These are phyloP conservation scores for Aquilaria malaccensis DNA, from an alignment of 345 rosid genomes.

Conservation along the genomic window DNA sequence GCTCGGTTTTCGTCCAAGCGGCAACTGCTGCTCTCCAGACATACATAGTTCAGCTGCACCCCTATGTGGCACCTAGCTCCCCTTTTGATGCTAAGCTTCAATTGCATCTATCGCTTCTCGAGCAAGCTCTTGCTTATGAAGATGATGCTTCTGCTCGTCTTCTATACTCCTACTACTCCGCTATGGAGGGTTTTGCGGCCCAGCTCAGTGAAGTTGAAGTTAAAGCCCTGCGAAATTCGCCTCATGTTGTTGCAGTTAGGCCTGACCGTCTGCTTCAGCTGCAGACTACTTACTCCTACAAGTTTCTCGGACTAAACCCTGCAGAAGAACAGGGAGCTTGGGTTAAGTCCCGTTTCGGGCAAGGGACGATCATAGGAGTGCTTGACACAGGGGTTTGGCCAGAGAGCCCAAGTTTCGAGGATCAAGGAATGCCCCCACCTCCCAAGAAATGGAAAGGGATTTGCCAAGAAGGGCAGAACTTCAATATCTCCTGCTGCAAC, in stretches of 20 bases:
- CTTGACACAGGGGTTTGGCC: constrained; percentile 96
- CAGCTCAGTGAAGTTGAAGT: constrained; percentile 55
- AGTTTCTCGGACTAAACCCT: constrained; percentile 65
- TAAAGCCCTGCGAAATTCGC: constrained; percentile 31
- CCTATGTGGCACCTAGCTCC: constrained; percentile 32
- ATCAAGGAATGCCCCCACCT: constrained; percentile 53
- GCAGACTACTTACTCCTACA: constrained; percentile 83
- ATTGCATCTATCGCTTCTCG: constrained; percentile 71
- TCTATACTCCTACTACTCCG: constrained; percentile 78
- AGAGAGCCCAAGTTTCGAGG: constrained; percentile 80
- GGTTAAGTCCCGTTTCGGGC: constrained; percentile 54
- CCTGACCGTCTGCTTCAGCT: constrained; percentile 60
- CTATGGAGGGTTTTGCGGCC: constrained; percentile 88
- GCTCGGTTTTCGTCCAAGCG: constrained; percentile 21
- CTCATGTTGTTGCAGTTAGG: constrained; percentile 61
- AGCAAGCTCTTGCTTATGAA: constrained; percentile 29
- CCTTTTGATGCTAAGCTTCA: constrained; percentile 40
- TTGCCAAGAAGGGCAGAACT: constrained; percentile 71
- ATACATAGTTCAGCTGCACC: constrained; percentile 84
- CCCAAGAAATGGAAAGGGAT: constrained; percentile 78
- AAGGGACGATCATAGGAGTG: constrained; percentile 60
- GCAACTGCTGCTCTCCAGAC: constrained; percentile 35
- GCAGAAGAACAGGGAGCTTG: constrained; percentile 38
- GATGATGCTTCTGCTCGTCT: constrained; percentile 61
- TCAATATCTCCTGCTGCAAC: constrained; percentile 58